Base-by-base conservation (phyloP, 352 stramenopile species). In the Paralagenidium karlingii region DNA sequence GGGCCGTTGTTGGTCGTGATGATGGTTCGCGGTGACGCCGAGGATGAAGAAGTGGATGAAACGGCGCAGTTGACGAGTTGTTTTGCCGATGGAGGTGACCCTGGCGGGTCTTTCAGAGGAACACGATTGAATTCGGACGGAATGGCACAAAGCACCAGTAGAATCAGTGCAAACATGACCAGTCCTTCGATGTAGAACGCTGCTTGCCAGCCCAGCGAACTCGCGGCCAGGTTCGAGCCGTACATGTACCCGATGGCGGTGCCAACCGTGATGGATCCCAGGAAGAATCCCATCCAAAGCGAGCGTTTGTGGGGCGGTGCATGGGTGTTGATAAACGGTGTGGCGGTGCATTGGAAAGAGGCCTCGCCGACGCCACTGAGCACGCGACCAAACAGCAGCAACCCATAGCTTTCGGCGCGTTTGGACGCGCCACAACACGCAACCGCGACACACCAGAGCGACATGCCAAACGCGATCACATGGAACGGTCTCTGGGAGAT, bases 211-310 rank as follows among this genome's bases (percentile, higher is more conserved):
- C 68, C 77, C 19, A 77, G 51, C 6, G 49, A 38, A 24, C 69
- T 74, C 22, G 50, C 47, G 20, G 81, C 61, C 22, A 93, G 63
- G 16, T 68, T 43, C 15, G 79, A 81, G 30, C 79, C 82, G 47
- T 94, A 96, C 27, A 90, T 78, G 59, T 95, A 97, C 13, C 89
- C 87, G 31, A 94, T 27, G 6, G 87, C 89, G 9, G 78, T 94
- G 21, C 87, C 87, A 16, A 94, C 75, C 3, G 90, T 95, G 40
- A 97, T 89, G 5, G 82, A 92, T 13, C 77, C 86, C 45, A 97
- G 67, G 54, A 94, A 97, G 21, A 97, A 56, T 38, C 81, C 87
- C 34, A 98, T 60, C 60, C 85, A 97, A 26, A 95, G 53, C 20
- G 86, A 83, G 18, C 75, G 65, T 24, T 67, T 71, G 0, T 64